Conservation (phyloP, 306 rosid genomes). For the Fragaria ananassa region DNA sequence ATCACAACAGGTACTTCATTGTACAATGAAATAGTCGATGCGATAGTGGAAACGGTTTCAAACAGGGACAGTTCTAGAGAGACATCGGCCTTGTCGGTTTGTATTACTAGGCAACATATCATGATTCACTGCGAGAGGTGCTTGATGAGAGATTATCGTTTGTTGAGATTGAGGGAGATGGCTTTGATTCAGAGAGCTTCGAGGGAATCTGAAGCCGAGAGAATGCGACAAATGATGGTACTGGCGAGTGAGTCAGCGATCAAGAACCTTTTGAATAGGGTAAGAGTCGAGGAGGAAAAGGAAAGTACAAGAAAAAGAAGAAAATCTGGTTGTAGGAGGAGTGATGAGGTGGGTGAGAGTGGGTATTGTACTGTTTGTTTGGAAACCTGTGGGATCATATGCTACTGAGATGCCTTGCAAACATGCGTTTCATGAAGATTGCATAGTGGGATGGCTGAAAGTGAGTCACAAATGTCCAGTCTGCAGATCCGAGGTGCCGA, state of each 20-base stretch:
- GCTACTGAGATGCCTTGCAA: neutral
- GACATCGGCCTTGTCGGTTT: neutral
- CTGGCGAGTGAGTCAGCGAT: conserved; percentile 1
- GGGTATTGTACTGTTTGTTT: neutral
- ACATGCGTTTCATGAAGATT: neutral
- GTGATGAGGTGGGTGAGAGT: neutral
- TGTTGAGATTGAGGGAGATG: no score
- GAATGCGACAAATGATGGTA: neutral
- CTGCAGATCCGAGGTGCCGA: neutral
- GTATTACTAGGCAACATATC: neutral
- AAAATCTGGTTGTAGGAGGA: neutral
- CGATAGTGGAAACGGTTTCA: neutral
- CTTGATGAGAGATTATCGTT: neutral
- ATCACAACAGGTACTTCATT: neutral
- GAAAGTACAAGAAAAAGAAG: neutral
- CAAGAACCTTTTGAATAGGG: neutral
- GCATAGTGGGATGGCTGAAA: conserved; percentile 1
- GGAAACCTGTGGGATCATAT: neutral
- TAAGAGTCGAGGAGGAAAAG: neutral
- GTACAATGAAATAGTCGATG: neutral
- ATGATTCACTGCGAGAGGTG: neutral
- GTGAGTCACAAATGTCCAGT: neutral
- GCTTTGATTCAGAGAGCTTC: neutral
- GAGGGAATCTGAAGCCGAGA: neutral
- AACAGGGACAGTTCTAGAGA: neutral